Conservation (phyloP, 2,329 filamentous ascomycete species). For the Cadophora gregata region DNA sequence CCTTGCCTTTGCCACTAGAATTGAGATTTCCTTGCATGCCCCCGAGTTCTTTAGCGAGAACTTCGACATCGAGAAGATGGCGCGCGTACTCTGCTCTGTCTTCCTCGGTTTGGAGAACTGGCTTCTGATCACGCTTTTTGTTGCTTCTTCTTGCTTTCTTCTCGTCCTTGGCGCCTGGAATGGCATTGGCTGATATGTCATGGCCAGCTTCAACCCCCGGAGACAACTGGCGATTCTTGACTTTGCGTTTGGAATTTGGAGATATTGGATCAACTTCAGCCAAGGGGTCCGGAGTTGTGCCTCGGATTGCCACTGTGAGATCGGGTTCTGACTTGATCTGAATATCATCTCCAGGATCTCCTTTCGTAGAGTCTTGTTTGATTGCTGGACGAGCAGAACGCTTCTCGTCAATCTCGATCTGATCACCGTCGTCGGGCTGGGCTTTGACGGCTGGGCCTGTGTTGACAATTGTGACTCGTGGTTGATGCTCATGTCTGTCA, state of each 20-base stretch:
- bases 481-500: conserved; percentile 41
- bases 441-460: conserved; percentile 28
- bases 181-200: neutral
- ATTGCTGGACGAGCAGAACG: conserved; percentile 19
- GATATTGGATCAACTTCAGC: conserved; percentile 17
- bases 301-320: neutral
- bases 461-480: conserved; percentile 41
- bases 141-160: conserved; percentile 21
- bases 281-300: neutral
- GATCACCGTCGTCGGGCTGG: conserved; percentile 27
- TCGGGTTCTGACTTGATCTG: conserved; percentile 32
- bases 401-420: conserved; percentile 29
- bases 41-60: conserved; percentile 54
- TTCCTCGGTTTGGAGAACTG: conserved; percentile 57
- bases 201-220: conserved; percentile 5
- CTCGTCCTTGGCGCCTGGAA: conserved; percentile 21
- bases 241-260: conserved; percentile 24
- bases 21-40: conserved; percentile 40
- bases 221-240: conserved; percentile 19
- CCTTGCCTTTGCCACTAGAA: conserved; percentile 37
- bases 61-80: conserved; percentile 52
- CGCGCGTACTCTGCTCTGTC: conserved; percentile 57
- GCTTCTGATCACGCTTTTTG: conserved; percentile 41
- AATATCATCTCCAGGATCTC: conserved; percentile 17
- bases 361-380: neutral